A percentile compares a stretch with the other conserved stretches of the same genome.
phyloP scores from a whole-genome alignment of 257 asterid species.

The Fraxinus pennsylvanica region DNA sequence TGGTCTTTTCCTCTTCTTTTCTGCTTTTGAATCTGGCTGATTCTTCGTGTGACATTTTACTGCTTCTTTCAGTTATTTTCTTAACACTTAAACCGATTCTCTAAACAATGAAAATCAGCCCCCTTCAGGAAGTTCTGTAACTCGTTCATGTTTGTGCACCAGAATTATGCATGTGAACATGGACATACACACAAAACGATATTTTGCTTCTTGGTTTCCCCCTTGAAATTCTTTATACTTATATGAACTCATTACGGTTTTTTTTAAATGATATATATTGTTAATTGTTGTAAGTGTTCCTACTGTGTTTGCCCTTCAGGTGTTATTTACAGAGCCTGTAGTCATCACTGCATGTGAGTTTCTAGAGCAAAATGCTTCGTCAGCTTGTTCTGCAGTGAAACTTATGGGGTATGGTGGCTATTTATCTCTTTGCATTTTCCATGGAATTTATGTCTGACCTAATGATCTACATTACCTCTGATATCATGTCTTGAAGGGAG shows the following conservation, averaged over 20 bases:
- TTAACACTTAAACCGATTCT: background rate
- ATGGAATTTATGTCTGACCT: background rate
- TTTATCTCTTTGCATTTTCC: slow-evolving; percentile 14
- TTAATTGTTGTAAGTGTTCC: slow-evolving; percentile 7
- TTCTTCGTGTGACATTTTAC: background rate
- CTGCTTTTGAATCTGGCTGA: background rate
- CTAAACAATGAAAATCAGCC: background rate
- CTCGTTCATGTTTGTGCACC: background rate
- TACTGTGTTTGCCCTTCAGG: slow-evolving; percentile 41
- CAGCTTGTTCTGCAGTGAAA: slow-evolving; percentile 71
- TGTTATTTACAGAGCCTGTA: slow-evolving; percentile 82
- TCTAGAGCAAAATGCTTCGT: slow-evolving; percentile 87
- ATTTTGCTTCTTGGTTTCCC: background rate
- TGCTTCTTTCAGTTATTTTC: background rate
- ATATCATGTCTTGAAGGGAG: background rate
- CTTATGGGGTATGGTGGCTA: slow-evolving; percentile 69
- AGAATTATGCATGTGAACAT: background rate
- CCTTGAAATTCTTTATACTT: background rate
- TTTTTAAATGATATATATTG: background rate
- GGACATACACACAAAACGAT: background rate
- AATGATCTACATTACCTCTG: background rate
- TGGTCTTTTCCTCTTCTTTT: background rate
- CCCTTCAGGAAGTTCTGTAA: background rate
- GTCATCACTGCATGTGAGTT: slow-evolving; percentile 82
- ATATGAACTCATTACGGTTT: too few species aligned